Conservation (phyloP, 768 basidiomycete genomes). For the Chalciporus piperatus region DNA sequence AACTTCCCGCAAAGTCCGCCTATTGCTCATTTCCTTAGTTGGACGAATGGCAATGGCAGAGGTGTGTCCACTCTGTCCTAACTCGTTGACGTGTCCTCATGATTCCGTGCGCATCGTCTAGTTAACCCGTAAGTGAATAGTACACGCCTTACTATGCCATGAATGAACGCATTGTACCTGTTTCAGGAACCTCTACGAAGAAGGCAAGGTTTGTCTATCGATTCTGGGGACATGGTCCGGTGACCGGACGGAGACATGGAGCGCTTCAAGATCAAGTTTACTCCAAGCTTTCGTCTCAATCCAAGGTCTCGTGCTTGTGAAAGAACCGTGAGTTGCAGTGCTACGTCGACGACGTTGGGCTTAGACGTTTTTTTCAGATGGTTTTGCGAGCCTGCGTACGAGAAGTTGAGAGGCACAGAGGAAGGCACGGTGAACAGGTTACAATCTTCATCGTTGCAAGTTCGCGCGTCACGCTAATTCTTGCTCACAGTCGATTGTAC, state of each 20-base stretch:
- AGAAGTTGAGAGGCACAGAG: conserved; percentile 86
- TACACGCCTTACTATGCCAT: background rate
- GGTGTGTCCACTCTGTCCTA: conserved; percentile 14
- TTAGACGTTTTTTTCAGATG: conserved; percentile 44
- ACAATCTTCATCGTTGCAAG: conserved; percentile 6
- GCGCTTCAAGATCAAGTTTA: conserved; percentile 75
- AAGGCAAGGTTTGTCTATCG: conserved; percentile 92
- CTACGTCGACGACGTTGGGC: background rate
- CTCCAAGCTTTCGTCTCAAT: conserved; percentile 93
- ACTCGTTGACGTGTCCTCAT: background rate
- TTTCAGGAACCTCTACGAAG: conserved; percentile 84
- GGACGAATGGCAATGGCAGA: conserved; percentile 93
- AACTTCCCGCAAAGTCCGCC: conserved; percentile 84
- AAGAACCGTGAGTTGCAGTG: conserved; percentile 70
- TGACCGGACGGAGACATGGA: conserved; percentile 87
- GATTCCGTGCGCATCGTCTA: background rate
- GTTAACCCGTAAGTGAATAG: conserved; percentile 69
- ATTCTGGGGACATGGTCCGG: conserved; percentile 92
- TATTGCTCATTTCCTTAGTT: conserved; percentile 85
- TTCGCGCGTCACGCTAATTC: background rate
- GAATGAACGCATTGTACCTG: conserved; percentile 1
- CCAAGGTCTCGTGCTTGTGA: conserved; percentile 89
- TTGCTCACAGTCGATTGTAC: conserved; percentile 71
- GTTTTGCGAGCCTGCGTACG: conserved; percentile 93
- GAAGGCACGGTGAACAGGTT: conserved; percentile 88